phyloP scores from a whole-genome alignment of 495 filamentous ascomycete genomes.

The Oleoguttula mirabilis region DNA sequence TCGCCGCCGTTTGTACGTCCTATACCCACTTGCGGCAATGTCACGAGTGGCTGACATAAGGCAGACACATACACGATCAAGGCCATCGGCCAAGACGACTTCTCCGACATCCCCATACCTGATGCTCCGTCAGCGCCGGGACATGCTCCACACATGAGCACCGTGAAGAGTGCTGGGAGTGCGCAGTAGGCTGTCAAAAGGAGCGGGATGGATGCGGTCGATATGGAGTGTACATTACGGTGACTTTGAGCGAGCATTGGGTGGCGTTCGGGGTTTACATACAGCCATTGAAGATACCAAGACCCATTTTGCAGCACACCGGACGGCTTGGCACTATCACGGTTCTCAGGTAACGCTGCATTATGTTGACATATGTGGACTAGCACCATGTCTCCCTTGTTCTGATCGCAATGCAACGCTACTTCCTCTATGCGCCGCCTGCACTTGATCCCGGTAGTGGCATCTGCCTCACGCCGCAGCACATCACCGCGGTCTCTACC shows the following conservation, averaged over 20 bases:
- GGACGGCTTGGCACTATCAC: too few species aligned
- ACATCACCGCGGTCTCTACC: too few species aligned
- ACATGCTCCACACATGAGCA: constrained; percentile 18
- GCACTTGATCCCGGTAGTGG: too few species aligned
- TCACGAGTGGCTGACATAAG: constrained; percentile 1
- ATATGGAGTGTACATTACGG: not conserved
- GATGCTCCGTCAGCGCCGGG: constrained; percentile 44
- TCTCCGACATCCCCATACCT: constrained; percentile 86
- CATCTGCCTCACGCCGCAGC: too few species aligned
- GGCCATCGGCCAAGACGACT: constrained; percentile 90
- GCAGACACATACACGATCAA: constrained; percentile 78
- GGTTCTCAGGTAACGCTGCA: too few species aligned
- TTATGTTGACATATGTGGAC: too few species aligned
- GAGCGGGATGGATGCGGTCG: not conserved
- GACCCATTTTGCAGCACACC: too few species aligned
- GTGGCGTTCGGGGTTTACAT: not conserved
- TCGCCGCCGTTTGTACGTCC: constrained; percentile 67
- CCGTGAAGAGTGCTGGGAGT: constrained; percentile 13
- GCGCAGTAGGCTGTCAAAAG: constrained; percentile 1
- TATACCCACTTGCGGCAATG: too few species aligned
- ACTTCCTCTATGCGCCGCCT: too few species aligned
- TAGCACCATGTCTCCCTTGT: too few species aligned
- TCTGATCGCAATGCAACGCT: too few species aligned
- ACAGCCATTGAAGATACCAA: not conserved
- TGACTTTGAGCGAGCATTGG: constrained; percentile 6